These are phyloP conservation scores for Trypanosoma congolense DNA, from an alignment of 208 protist genomes.

Conservation along the genomic window DNA sequence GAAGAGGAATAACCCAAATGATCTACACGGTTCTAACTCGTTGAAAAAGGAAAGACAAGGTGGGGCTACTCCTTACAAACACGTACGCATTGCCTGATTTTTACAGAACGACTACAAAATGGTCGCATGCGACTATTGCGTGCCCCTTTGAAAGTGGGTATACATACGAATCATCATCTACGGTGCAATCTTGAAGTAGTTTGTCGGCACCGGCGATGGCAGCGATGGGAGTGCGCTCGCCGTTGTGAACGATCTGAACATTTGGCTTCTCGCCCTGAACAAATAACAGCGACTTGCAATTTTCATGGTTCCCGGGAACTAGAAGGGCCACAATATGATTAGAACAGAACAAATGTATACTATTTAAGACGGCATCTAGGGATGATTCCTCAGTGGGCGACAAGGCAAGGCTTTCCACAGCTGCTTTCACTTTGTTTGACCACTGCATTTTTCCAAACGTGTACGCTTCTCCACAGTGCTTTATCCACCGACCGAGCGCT, in stretches of 20 bases:
- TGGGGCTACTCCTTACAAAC: too few species aligned
- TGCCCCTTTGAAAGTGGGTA: conserved; percentile 10
- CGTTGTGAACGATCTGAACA: neutral
- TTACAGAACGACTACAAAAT: conserved; percentile 11
- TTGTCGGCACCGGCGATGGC: conserved; percentile 6
- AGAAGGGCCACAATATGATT: conserved; percentile 11
- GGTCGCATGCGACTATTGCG: conserved; percentile 4
- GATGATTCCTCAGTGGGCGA: neutral
- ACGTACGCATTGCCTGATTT: too few species aligned
- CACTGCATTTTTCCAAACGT: conserved; percentile 35
- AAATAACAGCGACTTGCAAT: conserved; percentile 12
- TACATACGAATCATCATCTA: conserved; percentile 19
- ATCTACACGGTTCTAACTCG: too few species aligned
- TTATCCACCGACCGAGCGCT: conserved; percentile 36
- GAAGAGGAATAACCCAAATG: too few species aligned
- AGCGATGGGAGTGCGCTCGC: neutral
- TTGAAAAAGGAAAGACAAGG: too few species aligned
- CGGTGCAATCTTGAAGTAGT: conserved; percentile 15
- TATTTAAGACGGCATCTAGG: neutral
- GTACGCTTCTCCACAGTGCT: conserved; percentile 5
- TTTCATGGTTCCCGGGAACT: neutral
- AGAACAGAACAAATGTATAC: conserved; percentile 6
- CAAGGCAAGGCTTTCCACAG: conserved; percentile 6
- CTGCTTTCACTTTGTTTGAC: conserved; percentile 24
- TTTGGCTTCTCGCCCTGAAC: conserved; percentile 7